Evolutionary conservation across 192 early-diverging fungal genomes (phyloP).

Genomic region (Chytriomyces confervae): DNA sequence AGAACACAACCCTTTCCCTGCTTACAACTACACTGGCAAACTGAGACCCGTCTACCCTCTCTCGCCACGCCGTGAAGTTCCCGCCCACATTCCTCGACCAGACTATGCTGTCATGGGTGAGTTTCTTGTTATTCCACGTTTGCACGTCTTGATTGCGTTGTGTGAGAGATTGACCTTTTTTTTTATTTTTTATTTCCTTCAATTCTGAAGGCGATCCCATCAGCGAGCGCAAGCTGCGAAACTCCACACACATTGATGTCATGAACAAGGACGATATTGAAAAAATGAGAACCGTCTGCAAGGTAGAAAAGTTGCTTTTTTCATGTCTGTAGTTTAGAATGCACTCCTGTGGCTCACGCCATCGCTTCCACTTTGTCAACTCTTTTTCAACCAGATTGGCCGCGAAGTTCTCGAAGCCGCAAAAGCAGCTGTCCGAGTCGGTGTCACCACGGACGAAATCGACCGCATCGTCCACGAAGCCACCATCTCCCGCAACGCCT

Average conservation of each 20-base stretch:
- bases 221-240: constrained; percentile 76
- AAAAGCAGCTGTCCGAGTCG: constrained; percentile 75
- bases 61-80: constrained; percentile 47
- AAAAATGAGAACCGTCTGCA: constrained; percentile 78
- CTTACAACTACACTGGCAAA: constrained; percentile 51
- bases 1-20: constrained; percentile 56
- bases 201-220: constrained; percentile 76
- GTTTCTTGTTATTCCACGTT: no score
- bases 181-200: background rate
- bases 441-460: constrained; percentile 94
- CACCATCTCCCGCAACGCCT: constrained; percentile 82
- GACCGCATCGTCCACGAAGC: constrained; percentile 96
- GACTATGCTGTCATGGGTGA: constrained; percentile 50
- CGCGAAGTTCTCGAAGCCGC: constrained; percentile 93
- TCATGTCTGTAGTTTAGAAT: background rate
- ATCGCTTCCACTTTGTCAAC: background rate
- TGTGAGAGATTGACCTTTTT: background rate
- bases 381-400: constrained; percentile 60
- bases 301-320: no score
- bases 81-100: constrained; percentile 44
- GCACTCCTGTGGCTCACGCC: no score
- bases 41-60: constrained; percentile 61
- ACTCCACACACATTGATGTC: constrained; percentile 70
- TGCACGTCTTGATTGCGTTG: no score
- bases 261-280: constrained; percentile 77